Percentiles rank a stretch among this genome's conserved stretches.
phyloP scores from a whole-genome alignment of 495 filamentous ascomycete genomes.

The Penicillium pancosmium region DNA sequence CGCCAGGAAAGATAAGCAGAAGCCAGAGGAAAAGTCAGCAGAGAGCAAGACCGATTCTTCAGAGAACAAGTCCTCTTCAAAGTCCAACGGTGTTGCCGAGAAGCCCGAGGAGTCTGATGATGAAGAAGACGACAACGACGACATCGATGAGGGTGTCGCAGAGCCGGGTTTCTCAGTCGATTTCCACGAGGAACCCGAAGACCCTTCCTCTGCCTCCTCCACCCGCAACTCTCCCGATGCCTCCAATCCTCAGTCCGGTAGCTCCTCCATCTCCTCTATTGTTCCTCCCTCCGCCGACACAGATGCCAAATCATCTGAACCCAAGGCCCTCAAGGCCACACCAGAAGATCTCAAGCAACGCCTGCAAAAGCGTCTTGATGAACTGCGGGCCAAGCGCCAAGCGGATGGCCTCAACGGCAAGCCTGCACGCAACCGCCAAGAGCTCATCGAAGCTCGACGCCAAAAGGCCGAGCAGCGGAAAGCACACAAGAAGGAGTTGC shows the following conservation, averaged over 20 bases:
- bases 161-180: conserved; percentile 46
- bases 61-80: conserved; percentile 13
- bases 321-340: conserved; percentile 55
- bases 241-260: conserved; percentile 59
- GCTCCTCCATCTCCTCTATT: conserved; percentile 73
- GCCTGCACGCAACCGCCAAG: conserved; percentile 79
- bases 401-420: conserved; percentile 79
- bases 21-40: conserved; percentile 42
- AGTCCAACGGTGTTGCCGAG: conserved; percentile 37
- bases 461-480: conserved; percentile 84
- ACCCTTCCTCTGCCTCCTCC: conserved; percentile 53
- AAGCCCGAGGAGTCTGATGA: conserved; percentile 26
- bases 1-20: conserved; percentile 46
- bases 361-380: conserved; percentile 77
- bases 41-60: conserved; percentile 17
- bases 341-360: conserved; percentile 71
- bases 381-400: conserved; percentile 77
- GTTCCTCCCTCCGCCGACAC: conserved; percentile 53
- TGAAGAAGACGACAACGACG: conserved; percentile 33
- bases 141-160: conserved; percentile 42
- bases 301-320: conserved; percentile 39
- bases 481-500: conserved; percentile 80
- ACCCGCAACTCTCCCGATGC: conserved; percentile 64
- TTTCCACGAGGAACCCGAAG: conserved; percentile 43
- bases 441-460: conserved; percentile 85